Percentiles rank a stretch among this genome's conserved stretches.
Conservation (phyloP, 495 filamentous ascomycete genomes). For the Penicillium egyptiacum region DNA sequence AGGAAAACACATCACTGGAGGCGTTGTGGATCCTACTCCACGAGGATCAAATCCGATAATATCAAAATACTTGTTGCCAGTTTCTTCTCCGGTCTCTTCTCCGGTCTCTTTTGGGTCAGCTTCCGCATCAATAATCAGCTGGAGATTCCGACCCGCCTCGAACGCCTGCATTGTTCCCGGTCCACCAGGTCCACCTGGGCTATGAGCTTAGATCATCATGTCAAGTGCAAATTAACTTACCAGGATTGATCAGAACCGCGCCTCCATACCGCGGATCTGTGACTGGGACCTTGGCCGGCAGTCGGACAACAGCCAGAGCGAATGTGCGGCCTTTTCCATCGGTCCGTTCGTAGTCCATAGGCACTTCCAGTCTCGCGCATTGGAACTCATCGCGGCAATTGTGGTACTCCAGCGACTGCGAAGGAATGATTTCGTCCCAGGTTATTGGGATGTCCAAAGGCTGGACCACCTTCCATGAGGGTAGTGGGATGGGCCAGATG, state of each 20-base stretch:
- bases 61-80: conserved; percentile 48
- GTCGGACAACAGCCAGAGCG: conserved; percentile 52
- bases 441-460: conserved; percentile 8
- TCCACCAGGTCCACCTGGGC: conserved; percentile 51
- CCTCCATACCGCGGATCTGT: conserved; percentile 48
- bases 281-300: conserved; percentile 48
- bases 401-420: conserved; percentile 34
- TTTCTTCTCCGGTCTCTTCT: not conserved
- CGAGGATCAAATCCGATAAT: conserved; percentile 59
- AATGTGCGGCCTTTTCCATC: conserved; percentile 39
- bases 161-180: conserved; percentile 45
- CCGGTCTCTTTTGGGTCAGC: conserved; percentile 18
- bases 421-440: conserved; percentile 37
- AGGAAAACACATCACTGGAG: conserved; percentile 51
- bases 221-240: conserved; percentile 20
- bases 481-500: conserved; percentile 1
- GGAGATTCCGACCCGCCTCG: conserved; percentile 37
- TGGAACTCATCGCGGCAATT: conserved; percentile 46
- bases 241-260: conserved; percentile 47
- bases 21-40: conserved; percentile 52
- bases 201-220: not conserved
- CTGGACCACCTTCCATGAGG: not conserved
- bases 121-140: conserved; percentile 45
- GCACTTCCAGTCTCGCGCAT: conserved; percentile 58
- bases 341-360: conserved; percentile 54